Evolutionary conservation across 768 basidiomycete species (phyloP), one percentile per base, ranked within the genome.

Genomic region (Paxillus involutus): DNA sequence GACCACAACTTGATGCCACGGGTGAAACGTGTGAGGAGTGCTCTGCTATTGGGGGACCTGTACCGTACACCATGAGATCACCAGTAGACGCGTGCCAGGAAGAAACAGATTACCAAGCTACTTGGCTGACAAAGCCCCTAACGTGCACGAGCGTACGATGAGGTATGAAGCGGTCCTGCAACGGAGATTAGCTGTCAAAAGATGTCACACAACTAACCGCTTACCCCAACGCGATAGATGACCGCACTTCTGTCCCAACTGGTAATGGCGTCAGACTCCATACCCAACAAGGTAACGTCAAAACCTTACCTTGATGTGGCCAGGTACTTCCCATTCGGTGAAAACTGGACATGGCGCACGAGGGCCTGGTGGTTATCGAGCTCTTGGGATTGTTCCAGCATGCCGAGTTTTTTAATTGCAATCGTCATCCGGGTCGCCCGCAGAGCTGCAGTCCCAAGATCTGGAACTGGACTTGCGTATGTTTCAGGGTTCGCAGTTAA

Each of bases 301-400:
- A 12, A 13, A 33, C 55, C 69, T 9, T 49, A 80, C 72, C 80
- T 80, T n/a, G 81, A 75, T 4, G 82, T 82, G 14, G 81, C 80
- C 49, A 82, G 60, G 52, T 74, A 80, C 59, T 72, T 75, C n/a
- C 80, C 81, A 49, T 78, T 76, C 5, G 80, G 81, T 16, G 81
- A 82, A 66, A 82, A 82, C 57, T 82, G 76, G 33, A 83, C 54
- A 48, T 82, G 79, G n/a, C 80, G 63, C 35, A 82, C 81, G 26
- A 81, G 73, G 10, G 80, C 81, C 21, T 65, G 63, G 47, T 82
- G 80, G 3, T 73, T 71, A 19, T 61, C 63, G 7, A 78, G 53
- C 43, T 74, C 75, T 51, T 80, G 74, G 7, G 67, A 66, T 40
- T 70, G 53, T 32, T 66, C 61, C 49, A 82, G 63, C 44, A 53